phyloP scores from a whole-genome alignment of 2,329 filamentous ascomycete species.

The Ceratocystis diversiconidia region DNA sequence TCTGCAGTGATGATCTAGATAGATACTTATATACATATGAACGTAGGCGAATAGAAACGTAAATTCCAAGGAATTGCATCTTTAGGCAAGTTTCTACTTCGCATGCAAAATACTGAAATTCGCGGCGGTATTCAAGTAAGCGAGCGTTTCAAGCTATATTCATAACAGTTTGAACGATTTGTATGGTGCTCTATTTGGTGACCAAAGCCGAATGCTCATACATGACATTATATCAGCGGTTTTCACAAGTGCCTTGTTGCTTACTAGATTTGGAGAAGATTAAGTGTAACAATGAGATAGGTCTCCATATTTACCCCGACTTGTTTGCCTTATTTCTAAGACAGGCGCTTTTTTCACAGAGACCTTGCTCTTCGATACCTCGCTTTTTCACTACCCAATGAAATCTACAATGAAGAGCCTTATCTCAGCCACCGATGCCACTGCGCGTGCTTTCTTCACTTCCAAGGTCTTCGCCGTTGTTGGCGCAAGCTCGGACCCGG shows the following conservation, averaged over 20 bases:
- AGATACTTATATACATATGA: too few species aligned
- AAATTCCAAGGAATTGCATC: too few species aligned
- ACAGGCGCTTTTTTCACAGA: not conserved
- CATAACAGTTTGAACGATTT: too few species aligned
- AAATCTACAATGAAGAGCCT: not conserved
- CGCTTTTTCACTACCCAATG: not conserved
- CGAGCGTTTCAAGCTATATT: too few species aligned
- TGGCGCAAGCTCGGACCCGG: conserved; percentile 70
- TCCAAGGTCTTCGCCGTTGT: conserved; percentile 73
- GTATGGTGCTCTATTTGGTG: too few species aligned
- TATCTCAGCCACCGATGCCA: conserved; percentile 41
- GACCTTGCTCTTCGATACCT: not conserved
- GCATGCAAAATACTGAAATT: too few species aligned
- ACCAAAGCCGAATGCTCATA: too few species aligned
- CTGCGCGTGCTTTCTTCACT: conserved; percentile 65
- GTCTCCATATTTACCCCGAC: conserved; percentile 1
- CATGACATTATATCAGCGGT: not conserved
- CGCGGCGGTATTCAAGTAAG: too few species aligned
- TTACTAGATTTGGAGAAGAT: not conserved
- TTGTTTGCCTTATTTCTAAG: not conserved
- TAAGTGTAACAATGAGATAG: not conserved
- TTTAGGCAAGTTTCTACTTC: too few species aligned
- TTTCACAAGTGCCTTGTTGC: not conserved
- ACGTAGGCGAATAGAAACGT: too few species aligned
- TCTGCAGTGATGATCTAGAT: conserved; percentile 6